These are phyloP conservation scores for Colletotrichum neosansevieriae DNA, from an alignment of 2,329 filamentous ascomycete genomes.

Conservation along the genomic window DNA sequence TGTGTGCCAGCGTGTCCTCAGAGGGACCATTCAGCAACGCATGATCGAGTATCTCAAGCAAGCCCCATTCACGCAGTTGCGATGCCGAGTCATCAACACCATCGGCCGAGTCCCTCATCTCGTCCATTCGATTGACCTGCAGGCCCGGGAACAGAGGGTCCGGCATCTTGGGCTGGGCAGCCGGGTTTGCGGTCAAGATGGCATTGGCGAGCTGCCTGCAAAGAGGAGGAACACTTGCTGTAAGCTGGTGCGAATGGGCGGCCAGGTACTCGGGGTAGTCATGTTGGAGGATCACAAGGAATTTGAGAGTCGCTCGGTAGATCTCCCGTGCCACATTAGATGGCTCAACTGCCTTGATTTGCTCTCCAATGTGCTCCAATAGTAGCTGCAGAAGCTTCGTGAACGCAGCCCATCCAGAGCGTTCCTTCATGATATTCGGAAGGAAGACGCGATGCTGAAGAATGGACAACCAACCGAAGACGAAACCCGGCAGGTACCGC, in stretches of 20 bases:
- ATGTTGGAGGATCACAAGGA: slow-evolving; percentile 88
- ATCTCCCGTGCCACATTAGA: slow-evolving; percentile 81
- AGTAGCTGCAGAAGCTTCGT: slow-evolving; percentile 79
- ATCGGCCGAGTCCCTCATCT: slow-evolving; percentile 75
- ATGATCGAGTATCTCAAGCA: slow-evolving; percentile 71
- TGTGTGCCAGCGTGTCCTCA: slow-evolving; percentile 80
- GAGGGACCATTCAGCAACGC: slow-evolving; percentile 71
- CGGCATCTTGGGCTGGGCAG: slow-evolving; percentile 74
- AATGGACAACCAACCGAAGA: slow-evolving; percentile 86
- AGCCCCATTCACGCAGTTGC: slow-evolving; percentile 66
- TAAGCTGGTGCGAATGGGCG: slow-evolving; percentile 86
- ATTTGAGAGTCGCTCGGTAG: slow-evolving; percentile 85
- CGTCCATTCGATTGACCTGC: slow-evolving; percentile 82
- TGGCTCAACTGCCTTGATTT: slow-evolving; percentile 80
- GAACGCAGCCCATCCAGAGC: slow-evolving; percentile 81
- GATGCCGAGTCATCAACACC: slow-evolving; percentile 72
- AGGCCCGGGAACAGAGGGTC: slow-evolving; percentile 80
- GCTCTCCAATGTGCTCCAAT: slow-evolving; percentile 80
- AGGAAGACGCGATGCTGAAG: slow-evolving; percentile 89
- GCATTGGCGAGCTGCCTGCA: slow-evolving; percentile 91
- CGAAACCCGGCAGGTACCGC: slow-evolving; percentile 81
- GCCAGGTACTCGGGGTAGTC: slow-evolving; percentile 95
- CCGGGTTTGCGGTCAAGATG: slow-evolving; percentile 83
- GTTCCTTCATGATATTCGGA: slow-evolving; percentile 76
- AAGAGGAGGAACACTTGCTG: slow-evolving; percentile 83